Conservation (phyloP, 2,329 filamentous ascomycete genomes). For the Fusarium sp. region DNA sequence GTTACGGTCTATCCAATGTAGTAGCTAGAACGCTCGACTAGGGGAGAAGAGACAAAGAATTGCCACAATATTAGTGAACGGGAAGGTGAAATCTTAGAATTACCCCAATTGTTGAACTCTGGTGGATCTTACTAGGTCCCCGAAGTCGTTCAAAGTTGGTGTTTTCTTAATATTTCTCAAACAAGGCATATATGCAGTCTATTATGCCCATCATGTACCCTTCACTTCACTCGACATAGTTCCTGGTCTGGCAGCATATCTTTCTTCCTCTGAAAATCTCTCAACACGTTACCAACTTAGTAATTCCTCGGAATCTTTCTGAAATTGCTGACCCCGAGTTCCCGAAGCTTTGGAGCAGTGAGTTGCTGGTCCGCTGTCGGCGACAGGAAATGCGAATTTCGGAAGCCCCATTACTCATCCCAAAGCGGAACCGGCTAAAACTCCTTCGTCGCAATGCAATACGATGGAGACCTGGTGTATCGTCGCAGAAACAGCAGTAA, state of each 20-base stretch:
- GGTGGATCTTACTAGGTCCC: neutral
- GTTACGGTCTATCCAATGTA: neutral
- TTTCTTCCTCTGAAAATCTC: slow-evolving; percentile 52
- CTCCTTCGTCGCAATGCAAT: slow-evolving; percentile 3
- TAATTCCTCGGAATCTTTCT: slow-evolving; percentile 56
- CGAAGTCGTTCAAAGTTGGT: neutral
- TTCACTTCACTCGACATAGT: neutral
- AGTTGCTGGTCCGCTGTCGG: slow-evolving; percentile 40
- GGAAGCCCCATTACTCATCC: slow-evolving; percentile 17
- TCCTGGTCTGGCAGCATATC: neutral
- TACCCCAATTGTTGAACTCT: neutral
- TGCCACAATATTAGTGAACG: neutral
- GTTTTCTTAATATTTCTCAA: neutral
- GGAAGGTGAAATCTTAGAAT: neutral
- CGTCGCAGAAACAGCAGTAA: slow-evolving; percentile 14
- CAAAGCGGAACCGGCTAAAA: slow-evolving; percentile 31
- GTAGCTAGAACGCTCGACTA: neutral
- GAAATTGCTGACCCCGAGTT: slow-evolving; percentile 11
- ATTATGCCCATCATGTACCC: slow-evolving; percentile 3
- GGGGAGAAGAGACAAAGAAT: neutral
- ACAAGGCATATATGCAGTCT: neutral
- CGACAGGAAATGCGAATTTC: slow-evolving; percentile 26
- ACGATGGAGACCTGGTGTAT: slow-evolving; percentile 9
- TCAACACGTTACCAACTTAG: slow-evolving; percentile 2
- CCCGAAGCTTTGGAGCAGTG: slow-evolving; percentile 11